Percentiles rank a stretch among this genome's conserved stretches.
These are phyloP conservation scores for Breynia disticha DNA, from an alignment of 441 rosid genomes.

Conservation along the genomic window DNA sequence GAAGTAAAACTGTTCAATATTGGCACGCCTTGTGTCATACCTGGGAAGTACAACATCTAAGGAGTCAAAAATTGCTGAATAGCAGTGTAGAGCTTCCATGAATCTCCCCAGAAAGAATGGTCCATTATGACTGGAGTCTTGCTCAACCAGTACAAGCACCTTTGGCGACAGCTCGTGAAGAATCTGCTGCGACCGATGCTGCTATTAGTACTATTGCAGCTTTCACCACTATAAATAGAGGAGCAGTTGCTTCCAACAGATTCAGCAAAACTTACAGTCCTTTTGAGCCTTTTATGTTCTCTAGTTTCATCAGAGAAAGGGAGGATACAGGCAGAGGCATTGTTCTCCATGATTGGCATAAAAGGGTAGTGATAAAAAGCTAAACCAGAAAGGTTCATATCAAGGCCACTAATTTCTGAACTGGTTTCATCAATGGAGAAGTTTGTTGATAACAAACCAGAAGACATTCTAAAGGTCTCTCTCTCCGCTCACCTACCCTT, in stretches of 20 bases:
- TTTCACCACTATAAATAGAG: constrained; percentile 5
- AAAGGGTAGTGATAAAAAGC: constrained; percentile 16
- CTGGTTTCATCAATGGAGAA: constrained; percentile 9
- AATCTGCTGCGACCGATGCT: constrained; percentile 26
- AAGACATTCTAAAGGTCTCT: constrained; percentile 20
- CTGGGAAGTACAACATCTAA: constrained; percentile 44
- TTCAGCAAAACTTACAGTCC: constrained; percentile 23
- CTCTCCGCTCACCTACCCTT: not conserved
- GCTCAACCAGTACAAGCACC: constrained; percentile 45
- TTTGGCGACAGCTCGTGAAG: constrained; percentile 24
- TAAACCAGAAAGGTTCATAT: constrained; percentile 24
- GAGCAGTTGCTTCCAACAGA: constrained; percentile 15
- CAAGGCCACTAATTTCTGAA: constrained; percentile 17
- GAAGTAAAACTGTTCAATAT: constrained; percentile 57
- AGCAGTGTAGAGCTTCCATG: constrained; percentile 59
- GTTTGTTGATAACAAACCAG: constrained; percentile 13
- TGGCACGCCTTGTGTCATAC: constrained; percentile 52
- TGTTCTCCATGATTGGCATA: constrained; percentile 15
- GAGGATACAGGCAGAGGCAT: constrained; percentile 4
- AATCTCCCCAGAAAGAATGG: constrained; percentile 56
- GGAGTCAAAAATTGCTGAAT: constrained; percentile 48
- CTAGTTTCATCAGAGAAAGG: constrained; percentile 17
- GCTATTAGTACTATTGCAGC: not conserved
- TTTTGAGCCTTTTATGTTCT: constrained; percentile 26
- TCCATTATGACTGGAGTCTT: constrained; percentile 57